These are phyloP conservation scores for Colletotrichum chlorophyti DNA, from an alignment of 2,329 filamentous ascomycete species.

Conservation along the genomic window DNA sequence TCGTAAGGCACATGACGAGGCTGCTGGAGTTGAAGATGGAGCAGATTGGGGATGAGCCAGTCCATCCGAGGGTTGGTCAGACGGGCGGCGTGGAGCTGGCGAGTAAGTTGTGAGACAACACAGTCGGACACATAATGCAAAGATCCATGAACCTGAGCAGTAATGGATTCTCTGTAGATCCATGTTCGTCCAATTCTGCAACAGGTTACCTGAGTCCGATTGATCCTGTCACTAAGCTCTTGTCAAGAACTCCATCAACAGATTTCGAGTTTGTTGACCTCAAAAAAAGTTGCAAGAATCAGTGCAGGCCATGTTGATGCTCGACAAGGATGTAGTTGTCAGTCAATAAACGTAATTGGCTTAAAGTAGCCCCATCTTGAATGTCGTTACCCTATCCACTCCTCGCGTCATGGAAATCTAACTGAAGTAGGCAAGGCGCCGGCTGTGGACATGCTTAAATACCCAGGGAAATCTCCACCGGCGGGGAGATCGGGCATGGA, in stretches of 20 bases:
- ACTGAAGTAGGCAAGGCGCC: conserved; percentile 6
- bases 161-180: no score
- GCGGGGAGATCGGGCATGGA: neutral
- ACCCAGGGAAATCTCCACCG: neutral
- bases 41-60: conserved; percentile 56
- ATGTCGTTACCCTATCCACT: conserved; percentile 23
- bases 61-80: conserved; percentile 32
- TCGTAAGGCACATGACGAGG: conserved; percentile 47
- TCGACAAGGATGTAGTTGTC: neutral
- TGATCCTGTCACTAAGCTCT: no score
- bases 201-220: no score
- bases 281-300: no score
- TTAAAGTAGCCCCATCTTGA: conserved; percentile 1
- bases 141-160: no score
- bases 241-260: no score
- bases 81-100: neutral
- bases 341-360: neutral
- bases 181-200: no score
- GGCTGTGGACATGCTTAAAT: no score
- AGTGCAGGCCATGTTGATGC: no score
- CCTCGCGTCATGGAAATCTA: conserved; percentile 16
- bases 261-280: no score
- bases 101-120: conserved; percentile 8
- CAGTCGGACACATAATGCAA: no score
- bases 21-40: conserved; percentile 56